These are phyloP conservation scores for Brassica incana DNA, from an alignment of 345 rosid species.

Conservation along the genomic window DNA sequence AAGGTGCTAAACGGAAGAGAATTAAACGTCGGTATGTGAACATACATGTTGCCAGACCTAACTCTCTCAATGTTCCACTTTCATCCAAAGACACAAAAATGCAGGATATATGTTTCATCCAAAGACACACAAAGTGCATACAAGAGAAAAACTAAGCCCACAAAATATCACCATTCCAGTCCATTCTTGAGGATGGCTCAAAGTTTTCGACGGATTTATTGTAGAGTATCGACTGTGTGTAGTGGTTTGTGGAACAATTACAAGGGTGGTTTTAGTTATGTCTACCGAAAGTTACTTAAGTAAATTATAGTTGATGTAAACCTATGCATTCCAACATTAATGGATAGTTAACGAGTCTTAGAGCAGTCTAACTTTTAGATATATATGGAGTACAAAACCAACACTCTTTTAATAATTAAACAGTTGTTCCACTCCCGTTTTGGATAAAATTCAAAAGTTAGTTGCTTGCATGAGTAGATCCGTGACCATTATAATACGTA, in stretches of 20 bases:
- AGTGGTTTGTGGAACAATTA: constrained; percentile 20
- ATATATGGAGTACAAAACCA: background rate
- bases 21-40: background rate
- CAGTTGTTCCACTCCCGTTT: background rate
- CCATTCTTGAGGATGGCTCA: constrained; percentile 18
- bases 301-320: constrained; percentile 8
- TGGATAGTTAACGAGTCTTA: background rate
- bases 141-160: too few relatives aligned
- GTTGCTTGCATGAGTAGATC: background rate
- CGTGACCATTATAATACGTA: background rate
- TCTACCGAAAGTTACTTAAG: constrained; percentile 14
- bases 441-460: background rate
- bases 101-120: too few relatives aligned
- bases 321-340: background rate
- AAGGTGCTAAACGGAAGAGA: background rate
- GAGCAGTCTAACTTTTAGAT: background rate
- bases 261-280: constrained; percentile 18
- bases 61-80: too few relatives aligned
- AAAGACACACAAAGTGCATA: too few relatives aligned
- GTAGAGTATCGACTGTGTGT: constrained; percentile 14
- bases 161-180: too few relatives aligned
- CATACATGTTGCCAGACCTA: background rate
- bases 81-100: too few relatives aligned
- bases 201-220: constrained; percentile 24
- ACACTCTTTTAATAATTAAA: background rate